Conservation (phyloP, 2,329 filamentous ascomycete genomes). For the Emergomyces pasteurianus region DNA sequence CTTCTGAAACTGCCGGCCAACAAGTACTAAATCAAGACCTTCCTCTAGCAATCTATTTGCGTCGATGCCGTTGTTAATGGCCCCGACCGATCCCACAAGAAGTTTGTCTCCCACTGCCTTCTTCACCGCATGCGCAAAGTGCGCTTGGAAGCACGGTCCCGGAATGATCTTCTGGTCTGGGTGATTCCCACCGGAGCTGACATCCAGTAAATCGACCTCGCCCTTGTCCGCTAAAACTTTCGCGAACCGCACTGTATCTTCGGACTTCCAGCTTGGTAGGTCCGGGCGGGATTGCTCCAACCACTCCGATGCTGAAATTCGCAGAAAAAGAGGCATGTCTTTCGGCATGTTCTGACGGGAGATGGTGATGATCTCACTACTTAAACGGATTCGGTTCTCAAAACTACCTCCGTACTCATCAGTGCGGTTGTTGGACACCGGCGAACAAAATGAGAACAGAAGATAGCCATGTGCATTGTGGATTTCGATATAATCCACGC, state of each 20-base stretch:
- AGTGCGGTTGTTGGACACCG: slow-evolving; percentile 55
- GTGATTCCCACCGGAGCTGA: slow-evolving; percentile 65
- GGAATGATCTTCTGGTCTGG: slow-evolving; percentile 29
- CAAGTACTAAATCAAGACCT: slow-evolving; percentile 56
- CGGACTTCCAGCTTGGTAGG: slow-evolving; percentile 53
- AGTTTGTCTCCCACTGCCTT: slow-evolving; percentile 60
- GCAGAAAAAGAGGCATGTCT: slow-evolving; percentile 58
- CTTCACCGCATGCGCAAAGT: slow-evolving; percentile 61
- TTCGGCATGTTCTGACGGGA: slow-evolving; percentile 52
- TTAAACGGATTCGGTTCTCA: slow-evolving; percentile 55
- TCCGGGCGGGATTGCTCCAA: slow-evolving; percentile 47
- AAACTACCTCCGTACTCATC: slow-evolving; percentile 42
- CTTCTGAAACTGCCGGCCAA: slow-evolving; percentile 66
- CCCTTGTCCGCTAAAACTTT: slow-evolving; percentile 57
- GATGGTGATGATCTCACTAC: slow-evolving; percentile 54
- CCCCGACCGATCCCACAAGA: slow-evolving; percentile 61
- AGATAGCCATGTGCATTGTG: slow-evolving; percentile 74
- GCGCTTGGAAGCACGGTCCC: slow-evolving; percentile 60
- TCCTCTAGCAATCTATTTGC: slow-evolving; percentile 50
- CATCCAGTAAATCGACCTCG: slow-evolving; percentile 65
- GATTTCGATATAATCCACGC: slow-evolving; percentile 68
- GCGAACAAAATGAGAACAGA: slow-evolving; percentile 56
- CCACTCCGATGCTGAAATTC: slow-evolving; percentile 67
- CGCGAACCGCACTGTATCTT: slow-evolving; percentile 54
- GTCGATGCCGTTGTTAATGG: slow-evolving; percentile 56